These are phyloP conservation scores for Oropetium thomaeum DNA, from an alignment of 176 grass and related monocot genomes.

Conservation along the genomic window DNA sequence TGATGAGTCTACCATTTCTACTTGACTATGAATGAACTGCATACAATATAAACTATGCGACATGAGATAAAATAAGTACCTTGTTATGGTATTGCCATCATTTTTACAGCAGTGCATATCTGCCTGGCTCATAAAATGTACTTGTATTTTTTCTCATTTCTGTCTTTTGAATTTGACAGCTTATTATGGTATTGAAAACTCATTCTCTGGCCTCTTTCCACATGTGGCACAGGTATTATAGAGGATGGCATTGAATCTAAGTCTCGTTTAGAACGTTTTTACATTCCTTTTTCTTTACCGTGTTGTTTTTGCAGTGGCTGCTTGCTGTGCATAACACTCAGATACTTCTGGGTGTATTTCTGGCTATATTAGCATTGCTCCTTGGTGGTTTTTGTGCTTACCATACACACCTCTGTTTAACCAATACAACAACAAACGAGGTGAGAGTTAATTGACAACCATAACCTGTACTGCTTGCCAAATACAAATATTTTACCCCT, in stretches of 20 bases:
- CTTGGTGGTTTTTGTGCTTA: slow-evolving; percentile 91
- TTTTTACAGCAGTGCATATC: not conserved
- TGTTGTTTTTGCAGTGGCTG: slow-evolving; percentile 65
- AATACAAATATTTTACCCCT: not conserved
- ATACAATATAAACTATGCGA: not conserved
- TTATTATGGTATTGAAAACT: slow-evolving; percentile 86
- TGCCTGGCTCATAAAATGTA: not conserved
- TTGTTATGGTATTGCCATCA: not conserved
- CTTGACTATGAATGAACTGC: slow-evolving; percentile 2
- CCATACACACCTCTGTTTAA: slow-evolving; percentile 82
- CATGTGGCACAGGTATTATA: slow-evolving; percentile 77
- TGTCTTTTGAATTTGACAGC: slow-evolving; percentile 42
- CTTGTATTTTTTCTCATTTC: slow-evolving; percentile 17
- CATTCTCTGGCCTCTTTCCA: slow-evolving; percentile 72
- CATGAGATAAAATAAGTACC: not conserved
- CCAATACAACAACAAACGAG: slow-evolving; percentile 93
- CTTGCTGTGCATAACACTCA: slow-evolving; percentile 86
- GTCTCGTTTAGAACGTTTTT: not conserved
- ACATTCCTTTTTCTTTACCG: not conserved
- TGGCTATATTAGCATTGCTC: slow-evolving; percentile 80
- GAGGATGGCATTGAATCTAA: not conserved
- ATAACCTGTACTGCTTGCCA: not conserved
- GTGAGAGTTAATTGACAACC: slow-evolving; percentile 26
- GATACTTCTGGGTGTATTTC: slow-evolving; percentile 85
- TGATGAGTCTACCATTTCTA: slow-evolving; percentile 8